Conservation (phyloP, 2,329 filamentous ascomycete genomes). For the Elsinoe fawcettii region DNA sequence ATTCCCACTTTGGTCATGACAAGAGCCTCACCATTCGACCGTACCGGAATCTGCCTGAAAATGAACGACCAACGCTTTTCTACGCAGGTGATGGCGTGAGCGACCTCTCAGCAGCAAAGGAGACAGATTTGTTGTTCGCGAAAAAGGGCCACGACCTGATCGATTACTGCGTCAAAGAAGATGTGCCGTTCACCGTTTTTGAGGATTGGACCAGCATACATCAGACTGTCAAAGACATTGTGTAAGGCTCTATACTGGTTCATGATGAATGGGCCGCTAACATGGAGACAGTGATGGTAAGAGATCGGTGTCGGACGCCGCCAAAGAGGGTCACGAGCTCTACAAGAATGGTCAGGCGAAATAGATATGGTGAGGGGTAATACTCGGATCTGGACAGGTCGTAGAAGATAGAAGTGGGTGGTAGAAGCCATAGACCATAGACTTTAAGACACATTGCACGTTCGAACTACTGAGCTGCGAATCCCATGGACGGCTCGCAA, state of each 20-base stretch:
- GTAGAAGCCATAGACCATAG: not conserved
- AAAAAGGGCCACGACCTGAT: conserved; percentile 88
- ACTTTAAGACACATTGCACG: not conserved
- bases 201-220: conserved; percentile 76
- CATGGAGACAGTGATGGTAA: conserved; percentile 52
- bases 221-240: conserved; percentile 66
- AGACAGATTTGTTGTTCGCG: conserved; percentile 89
- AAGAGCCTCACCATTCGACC: conserved; percentile 87
- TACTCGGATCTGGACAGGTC: no score
- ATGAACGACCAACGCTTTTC: conserved; percentile 71
- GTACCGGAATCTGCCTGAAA: conserved; percentile 64
- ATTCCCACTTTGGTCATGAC: conserved; percentile 89
- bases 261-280: not conserved
- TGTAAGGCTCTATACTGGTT: conserved; percentile 26
- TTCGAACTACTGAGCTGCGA: no score
- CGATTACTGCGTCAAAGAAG: conserved; percentile 73
- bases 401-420: not conserved
- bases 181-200: conserved; percentile 82
- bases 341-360: conserved; percentile 38
- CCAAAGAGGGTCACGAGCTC: conserved; percentile 43
- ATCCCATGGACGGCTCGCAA: no score
- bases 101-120: conserved; percentile 81
- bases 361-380: not conserved
- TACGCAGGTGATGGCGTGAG: conserved; percentile 95
- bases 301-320: conserved; percentile 62